Conservation (phyloP, 2,329 filamentous ascomycete genomes). For the Escovopsis sp. region DNA sequence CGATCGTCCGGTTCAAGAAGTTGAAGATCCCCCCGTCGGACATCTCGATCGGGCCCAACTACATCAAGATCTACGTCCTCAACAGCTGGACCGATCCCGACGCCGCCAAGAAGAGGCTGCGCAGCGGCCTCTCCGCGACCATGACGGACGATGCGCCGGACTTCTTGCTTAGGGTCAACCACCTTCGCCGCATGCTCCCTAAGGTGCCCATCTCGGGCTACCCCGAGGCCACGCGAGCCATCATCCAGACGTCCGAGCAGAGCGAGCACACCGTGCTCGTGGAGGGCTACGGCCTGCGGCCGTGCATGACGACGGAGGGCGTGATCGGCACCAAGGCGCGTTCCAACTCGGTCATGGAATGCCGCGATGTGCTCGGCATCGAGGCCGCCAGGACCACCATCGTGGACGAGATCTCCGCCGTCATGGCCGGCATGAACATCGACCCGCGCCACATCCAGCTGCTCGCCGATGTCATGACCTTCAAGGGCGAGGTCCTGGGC, state of each 20-base stretch:
- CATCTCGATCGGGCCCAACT: conserved; percentile 42
- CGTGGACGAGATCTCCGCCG: conserved; percentile 69
- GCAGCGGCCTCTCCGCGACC: conserved; percentile 23
- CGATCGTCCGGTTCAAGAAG: conserved; percentile 70
- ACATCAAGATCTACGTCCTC: conserved; percentile 60
- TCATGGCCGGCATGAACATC: conserved; percentile 92
- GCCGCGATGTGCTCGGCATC: conserved; percentile 75
- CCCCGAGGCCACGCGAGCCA: conserved; percentile 68
- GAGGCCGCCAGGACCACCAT: conserved; percentile 88
- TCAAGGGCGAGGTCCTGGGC: conserved; percentile 90
- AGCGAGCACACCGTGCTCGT: conserved; percentile 64
- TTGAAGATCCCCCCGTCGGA: conserved; percentile 59
- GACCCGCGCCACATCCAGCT: conserved; percentile 97
- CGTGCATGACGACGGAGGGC: conserved; percentile 87
- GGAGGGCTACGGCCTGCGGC: conserved; percentile 81
- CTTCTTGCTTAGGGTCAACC: conserved; percentile 65
- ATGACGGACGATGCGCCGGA: conserved; percentile 27
- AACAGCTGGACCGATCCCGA: conserved; percentile 19
- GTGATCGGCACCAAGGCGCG: conserved; percentile 62
- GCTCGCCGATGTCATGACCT: conserved; percentile 96
- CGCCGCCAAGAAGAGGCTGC: conserved; percentile 29
- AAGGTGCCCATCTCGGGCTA: conserved; percentile 82
- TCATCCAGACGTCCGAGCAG: conserved; percentile 68
- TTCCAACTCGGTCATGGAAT: conserved; percentile 86
- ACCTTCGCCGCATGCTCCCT: conserved; percentile 69